Conservation (phyloP, 148 eudicot species). For the Camellia granthamiana region DNA sequence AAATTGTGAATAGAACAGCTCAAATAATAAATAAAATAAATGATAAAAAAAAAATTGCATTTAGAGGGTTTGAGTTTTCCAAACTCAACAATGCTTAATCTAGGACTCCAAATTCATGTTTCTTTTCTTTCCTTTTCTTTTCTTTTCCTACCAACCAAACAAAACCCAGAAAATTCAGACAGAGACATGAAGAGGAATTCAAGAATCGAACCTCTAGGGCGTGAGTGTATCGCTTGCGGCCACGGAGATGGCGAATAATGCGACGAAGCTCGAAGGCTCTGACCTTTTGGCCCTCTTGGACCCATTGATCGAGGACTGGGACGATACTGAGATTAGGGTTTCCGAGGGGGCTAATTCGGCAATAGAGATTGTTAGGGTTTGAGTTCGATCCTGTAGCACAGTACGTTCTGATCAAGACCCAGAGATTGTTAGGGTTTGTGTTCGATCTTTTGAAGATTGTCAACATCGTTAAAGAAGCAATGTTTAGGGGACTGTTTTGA, state of each 20-base stretch:
- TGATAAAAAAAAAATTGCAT: no score
- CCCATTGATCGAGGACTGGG: slow-evolving; percentile 50
- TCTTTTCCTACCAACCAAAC: not conserved
- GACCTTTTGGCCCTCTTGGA: slow-evolving; percentile 33
- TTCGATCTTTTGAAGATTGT: not conserved
- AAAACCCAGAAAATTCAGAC: not conserved
- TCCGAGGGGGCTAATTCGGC: slow-evolving; percentile 37
- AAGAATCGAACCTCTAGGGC: slow-evolving; percentile 47
- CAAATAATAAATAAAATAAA: no score
- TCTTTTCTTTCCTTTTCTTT: no score
- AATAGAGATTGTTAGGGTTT: slow-evolving; percentile 23
- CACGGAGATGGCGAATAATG: slow-evolving; percentile 41
- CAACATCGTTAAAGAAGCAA: not conserved
- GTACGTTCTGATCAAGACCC: not conserved
- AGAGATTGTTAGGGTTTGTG: not conserved
- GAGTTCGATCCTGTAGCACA: not conserved
- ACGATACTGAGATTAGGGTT: slow-evolving; percentile 19
- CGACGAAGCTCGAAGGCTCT: slow-evolving; percentile 26
- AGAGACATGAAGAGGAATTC: not conserved
- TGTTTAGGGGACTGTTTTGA: not conserved
- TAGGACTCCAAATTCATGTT: no score
- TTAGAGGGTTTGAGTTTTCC: no score
- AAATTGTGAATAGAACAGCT: no score
- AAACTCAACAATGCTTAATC: not conserved
- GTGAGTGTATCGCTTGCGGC: slow-evolving; percentile 36